Conservation (phyloP, 345 rosid species). For the Populus nigra region DNA sequence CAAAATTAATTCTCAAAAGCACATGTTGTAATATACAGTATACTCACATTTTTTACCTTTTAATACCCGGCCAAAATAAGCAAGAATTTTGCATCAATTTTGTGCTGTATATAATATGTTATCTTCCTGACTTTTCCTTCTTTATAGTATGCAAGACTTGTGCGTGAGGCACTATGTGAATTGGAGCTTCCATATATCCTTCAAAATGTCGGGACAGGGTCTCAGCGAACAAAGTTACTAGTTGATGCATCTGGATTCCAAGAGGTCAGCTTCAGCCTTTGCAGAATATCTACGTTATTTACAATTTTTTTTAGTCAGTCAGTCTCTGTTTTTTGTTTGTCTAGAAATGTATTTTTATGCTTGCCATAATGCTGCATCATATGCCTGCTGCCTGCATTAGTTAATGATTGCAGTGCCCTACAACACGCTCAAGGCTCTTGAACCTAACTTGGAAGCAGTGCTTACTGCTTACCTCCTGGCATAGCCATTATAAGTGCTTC, state of each 20-base stretch:
- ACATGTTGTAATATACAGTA: too few species aligned
- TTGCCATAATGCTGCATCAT: too few species aligned
- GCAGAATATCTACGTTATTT: neutral
- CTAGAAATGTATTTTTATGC: neutral
- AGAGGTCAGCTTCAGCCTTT: slow-evolving; percentile 41
- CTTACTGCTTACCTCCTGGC: too few species aligned
- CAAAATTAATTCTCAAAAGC: too few species aligned
- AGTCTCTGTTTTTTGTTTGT: neutral
- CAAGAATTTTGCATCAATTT: neutral
- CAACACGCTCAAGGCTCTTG: too few species aligned
- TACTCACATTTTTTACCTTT: too few species aligned
- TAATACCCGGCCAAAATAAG: too few species aligned
- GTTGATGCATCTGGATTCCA: slow-evolving; percentile 55
- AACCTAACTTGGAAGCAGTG: too few species aligned
- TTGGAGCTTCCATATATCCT: slow-evolving; percentile 78
- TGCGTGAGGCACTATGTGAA: slow-evolving; percentile 82
- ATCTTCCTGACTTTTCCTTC: slow-evolving; percentile 2
- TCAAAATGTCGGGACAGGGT: slow-evolving; percentile 70
- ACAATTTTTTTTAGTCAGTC: too few species aligned
- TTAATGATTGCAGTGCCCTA: too few species aligned
- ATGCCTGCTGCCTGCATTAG: too few species aligned
- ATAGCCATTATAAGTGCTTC: too few species aligned
- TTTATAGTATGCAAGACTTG: slow-evolving; percentile 64
- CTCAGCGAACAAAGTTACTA: slow-evolving; percentile 45
- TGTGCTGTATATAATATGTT: neutral